These are phyloP conservation scores for Fusarium falciforme DNA, from an alignment of 2,329 filamentous ascomycete genomes.

Conservation along the genomic window DNA sequence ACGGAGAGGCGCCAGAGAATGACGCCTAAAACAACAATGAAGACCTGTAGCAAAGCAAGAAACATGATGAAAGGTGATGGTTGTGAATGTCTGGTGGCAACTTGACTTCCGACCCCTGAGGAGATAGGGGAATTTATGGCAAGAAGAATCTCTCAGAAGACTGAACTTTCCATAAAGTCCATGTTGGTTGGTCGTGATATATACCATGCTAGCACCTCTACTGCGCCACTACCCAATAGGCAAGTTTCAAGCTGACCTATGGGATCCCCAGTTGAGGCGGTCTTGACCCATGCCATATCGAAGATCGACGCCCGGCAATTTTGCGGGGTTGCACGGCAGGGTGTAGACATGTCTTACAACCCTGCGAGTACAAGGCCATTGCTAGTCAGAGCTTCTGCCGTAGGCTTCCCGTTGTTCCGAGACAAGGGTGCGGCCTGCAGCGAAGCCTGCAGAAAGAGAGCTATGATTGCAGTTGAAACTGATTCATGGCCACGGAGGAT, in stretches of 20 bases:
- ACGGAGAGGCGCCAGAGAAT: slow-evolving; percentile 21
- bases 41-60: neutral
- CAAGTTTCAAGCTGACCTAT: neutral
- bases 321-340: neutral
- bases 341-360: neutral
- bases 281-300: neutral
- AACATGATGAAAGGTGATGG: neutral
- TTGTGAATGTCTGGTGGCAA: neutral
- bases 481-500: neutral
- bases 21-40: neutral
- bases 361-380: neutral
- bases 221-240: neutral
- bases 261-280: neutral
- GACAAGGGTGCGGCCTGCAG: neutral
- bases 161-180: neutral
- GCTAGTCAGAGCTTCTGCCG: neutral
- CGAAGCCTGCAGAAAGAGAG: neutral
- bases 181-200: neutral
- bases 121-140: neutral
- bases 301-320: neutral
- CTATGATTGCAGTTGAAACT: neutral
- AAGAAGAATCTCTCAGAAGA: neutral
- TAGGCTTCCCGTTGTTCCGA: neutral
- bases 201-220: neutral
- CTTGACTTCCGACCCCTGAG: neutral